Percentiles rank a stretch among this genome's conserved stretches.
These are phyloP conservation scores for Solanum piurae DNA, from an alignment of 257 asterid genomes.

Conservation along the genomic window DNA sequence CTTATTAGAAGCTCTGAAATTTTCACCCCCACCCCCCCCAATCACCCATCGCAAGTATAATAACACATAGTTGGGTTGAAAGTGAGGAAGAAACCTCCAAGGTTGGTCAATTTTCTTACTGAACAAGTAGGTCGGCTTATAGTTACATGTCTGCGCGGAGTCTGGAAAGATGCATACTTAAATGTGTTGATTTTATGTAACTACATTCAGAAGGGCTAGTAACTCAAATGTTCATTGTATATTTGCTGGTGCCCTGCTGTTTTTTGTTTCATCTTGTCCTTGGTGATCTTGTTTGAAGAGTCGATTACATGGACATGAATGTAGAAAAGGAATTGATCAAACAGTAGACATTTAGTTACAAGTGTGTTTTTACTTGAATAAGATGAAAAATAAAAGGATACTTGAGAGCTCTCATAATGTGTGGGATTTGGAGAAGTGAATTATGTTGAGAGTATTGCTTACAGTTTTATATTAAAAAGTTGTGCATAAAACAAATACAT, in stretches of 20 bases:
- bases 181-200: background rate
- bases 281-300: background rate
- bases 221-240: background rate
- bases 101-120: background rate
- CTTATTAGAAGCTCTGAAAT: slow-evolving; percentile 10
- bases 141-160: background rate
- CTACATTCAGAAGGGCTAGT: background rate
- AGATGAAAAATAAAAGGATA: background rate
- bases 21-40: background rate
- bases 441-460: background rate
- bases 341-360: background rate
- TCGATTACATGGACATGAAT: background rate
- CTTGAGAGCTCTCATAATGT: background rate
- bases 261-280: background rate
- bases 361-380: background rate
- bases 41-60: background rate
- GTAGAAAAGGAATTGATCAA: background rate
- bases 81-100: background rate
- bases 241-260: background rate
- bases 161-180: background rate
- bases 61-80: background rate
- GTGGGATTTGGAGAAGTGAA: background rate
- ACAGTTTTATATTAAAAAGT: background rate
- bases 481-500: background rate
- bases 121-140: background rate